A percentile compares a stretch with the other conserved stretches of the same genome.
phyloP scores from a whole-genome alignment of 768 basidiomycete species.

The Gelatoporia subvermispora region DNA sequence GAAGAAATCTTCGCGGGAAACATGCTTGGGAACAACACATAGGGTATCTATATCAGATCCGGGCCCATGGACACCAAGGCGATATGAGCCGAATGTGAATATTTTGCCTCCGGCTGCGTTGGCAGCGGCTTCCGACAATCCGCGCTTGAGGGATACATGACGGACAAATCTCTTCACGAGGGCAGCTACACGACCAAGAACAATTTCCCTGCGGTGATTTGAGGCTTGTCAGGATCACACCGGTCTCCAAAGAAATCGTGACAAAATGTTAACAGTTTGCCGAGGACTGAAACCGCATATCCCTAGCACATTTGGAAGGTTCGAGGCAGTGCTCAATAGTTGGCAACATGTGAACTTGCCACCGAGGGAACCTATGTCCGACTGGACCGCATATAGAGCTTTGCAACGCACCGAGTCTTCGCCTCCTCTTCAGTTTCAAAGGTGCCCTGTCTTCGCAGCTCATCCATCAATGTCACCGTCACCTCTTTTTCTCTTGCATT shows the following conservation, averaged over 20 bases:
- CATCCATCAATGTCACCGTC: slow-evolving; percentile 82
- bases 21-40: slow-evolving; percentile 94
- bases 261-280: too few species aligned
- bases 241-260: too few species aligned
- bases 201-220: slow-evolving; percentile 67
- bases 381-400: background rate
- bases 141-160: slow-evolving; percentile 69
- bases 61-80: slow-evolving; percentile 94
- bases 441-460: slow-evolving; percentile 77
- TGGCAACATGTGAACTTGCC: background rate
- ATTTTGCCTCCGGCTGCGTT: slow-evolving; percentile 94
- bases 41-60: slow-evolving; percentile 98
- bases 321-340: background rate
- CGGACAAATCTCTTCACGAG: slow-evolving; percentile 93
- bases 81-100: slow-evolving; percentile 98
- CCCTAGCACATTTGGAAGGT: background rate
- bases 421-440: slow-evolving; percentile 91
- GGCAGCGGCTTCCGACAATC: slow-evolving; percentile 85
- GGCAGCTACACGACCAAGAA: slow-evolving; percentile 83
- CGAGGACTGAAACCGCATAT: background rate
- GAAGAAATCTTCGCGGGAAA: slow-evolving; percentile 95
- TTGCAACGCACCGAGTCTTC: slow-evolving; percentile 67
- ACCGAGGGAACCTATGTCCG: too few species aligned
- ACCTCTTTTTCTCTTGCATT: slow-evolving; percentile 79
- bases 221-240: slow-evolving; percentile 3